Evolutionary conservation across 2,329 filamentous ascomycete species (phyloP), one percentile per base, ranked within the genome.

Genomic region (Pestalotiopsis sp.): DNA sequence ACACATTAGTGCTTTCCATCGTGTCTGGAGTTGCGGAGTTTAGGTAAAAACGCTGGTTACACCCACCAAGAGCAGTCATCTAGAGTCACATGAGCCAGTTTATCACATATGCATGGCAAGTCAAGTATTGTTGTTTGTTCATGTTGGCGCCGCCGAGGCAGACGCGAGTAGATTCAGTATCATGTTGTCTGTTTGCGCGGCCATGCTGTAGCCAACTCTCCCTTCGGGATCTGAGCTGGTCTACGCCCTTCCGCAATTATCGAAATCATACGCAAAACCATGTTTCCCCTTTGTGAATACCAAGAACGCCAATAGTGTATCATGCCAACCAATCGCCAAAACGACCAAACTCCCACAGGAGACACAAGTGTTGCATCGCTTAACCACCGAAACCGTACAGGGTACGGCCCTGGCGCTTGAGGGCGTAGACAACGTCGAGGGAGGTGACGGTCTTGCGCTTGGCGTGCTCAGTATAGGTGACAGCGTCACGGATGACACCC

Each of bases 401-500:
- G 75, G 88, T 91, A 73, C 86, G 86, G 79, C 88, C 88, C 82
- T 91, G 88, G 79, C 88, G 84, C 86, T 91, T 89, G 73, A 89
- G 82, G 68, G 86, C 86, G 76, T 90, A 89, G 80, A 90, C 88
- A 49, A 90, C 88, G 75, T 90, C 88, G 72, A 90, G 86, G 4
- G 88, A 89, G 63, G 87, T 90, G 80, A 91, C 88, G 39, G 89
- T 91, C 87, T 91, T 91, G 83, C 91, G 88, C 90, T 93, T 93
- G 82, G 90, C 90, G 88, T 93, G 91, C 86, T 93, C 91, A 75
- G 91, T 93, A 87, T 93, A 93, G 80, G 91, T 93, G 84, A 93
- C 90, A 72, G 91, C 90, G 77, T 93, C 91, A 82, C 91, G 89
- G 80, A 94, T 93, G 82, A 94, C 91, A 82, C 90, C 88, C 84